Evolutionary conservation across 371 early-diverging fungal species (phyloP).

Genomic region (Mortierella sp.): DNA sequence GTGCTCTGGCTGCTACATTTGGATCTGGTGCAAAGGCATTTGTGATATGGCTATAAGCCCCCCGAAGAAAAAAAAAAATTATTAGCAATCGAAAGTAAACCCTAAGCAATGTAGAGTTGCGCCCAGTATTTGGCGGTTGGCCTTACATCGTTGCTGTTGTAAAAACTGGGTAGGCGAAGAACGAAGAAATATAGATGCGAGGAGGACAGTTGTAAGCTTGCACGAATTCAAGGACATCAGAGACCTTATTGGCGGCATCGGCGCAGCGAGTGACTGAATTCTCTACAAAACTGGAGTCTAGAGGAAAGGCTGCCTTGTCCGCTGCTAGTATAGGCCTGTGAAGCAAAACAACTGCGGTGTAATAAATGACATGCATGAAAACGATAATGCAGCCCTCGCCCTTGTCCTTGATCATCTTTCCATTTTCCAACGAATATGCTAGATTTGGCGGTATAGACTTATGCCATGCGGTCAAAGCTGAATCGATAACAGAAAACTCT

Average conservation of each 20-base stretch:
- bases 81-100: no score
- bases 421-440: constrained; percentile 58
- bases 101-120: no score
- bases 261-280: constrained; percentile 63
- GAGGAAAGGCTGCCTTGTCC: constrained; percentile 59
- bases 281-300: constrained; percentile 55
- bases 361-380: constrained; percentile 60
- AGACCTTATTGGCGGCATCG: constrained; percentile 63
- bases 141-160: constrained; percentile 67
- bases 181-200: constrained; percentile 59
- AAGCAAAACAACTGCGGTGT: constrained; percentile 63
- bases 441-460: constrained; percentile 58
- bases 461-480: constrained; percentile 61
- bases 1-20: constrained; percentile 62
- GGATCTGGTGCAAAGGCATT: constrained; percentile 62
- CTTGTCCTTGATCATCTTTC: constrained; percentile 28
- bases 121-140: constrained; percentile 57
- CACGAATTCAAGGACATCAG: constrained; percentile 58
- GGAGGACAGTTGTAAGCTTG: constrained; percentile 35
- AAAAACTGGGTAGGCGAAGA: constrained; percentile 66
- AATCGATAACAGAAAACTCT: constrained; percentile 61
- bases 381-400: constrained; percentile 41
- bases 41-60: constrained; percentile 68
- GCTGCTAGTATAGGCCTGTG: constrained; percentile 61
- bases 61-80: constrained; percentile 71